Evolutionary conservation across 2,329 filamentous ascomycete genomes (phyloP).

Genomic region (Podosphaera leucotricha): DNA sequence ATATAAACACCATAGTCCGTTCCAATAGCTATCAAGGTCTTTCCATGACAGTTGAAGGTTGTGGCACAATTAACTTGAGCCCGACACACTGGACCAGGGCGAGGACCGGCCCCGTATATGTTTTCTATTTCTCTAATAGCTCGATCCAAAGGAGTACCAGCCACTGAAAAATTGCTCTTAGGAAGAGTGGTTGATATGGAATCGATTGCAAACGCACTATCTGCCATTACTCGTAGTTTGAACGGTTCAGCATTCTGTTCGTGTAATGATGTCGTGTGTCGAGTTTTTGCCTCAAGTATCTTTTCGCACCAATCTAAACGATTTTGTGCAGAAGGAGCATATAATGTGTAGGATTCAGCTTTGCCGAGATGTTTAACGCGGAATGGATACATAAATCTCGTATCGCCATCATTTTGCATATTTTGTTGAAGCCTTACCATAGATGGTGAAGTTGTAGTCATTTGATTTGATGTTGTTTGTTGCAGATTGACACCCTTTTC

Average conservation of each 20-base stretch:
- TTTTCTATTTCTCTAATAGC: slow-evolving; percentile 76
- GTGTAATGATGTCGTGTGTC: slow-evolving; percentile 69
- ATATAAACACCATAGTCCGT: slow-evolving; percentile 89
- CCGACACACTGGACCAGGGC: slow-evolving; percentile 57
- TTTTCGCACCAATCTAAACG: slow-evolving; percentile 79
- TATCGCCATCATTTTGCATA: slow-evolving; percentile 23
- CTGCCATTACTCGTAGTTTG: slow-evolving; percentile 71
- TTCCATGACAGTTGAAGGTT: slow-evolving; percentile 64
- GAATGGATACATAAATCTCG: slow-evolving; percentile 57
- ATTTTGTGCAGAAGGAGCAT: slow-evolving; percentile 51
- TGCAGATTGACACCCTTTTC: slow-evolving; percentile 34
- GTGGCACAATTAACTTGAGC: slow-evolving; percentile 83
- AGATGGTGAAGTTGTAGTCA: slow-evolving; percentile 27
- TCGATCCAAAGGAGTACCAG: slow-evolving; percentile 74
- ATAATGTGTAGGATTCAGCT: slow-evolving; percentile 66
- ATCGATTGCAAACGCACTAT: slow-evolving; percentile 74
- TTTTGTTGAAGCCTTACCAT: slow-evolving; percentile 20
- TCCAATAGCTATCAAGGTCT: slow-evolving; percentile 74
- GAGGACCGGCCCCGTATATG: slow-evolving; percentile 43
- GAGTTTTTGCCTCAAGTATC: slow-evolving; percentile 85
- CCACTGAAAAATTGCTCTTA: slow-evolving; percentile 48
- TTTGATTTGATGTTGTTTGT: slow-evolving; percentile 44
- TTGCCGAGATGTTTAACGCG: slow-evolving; percentile 86
- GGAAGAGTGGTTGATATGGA: slow-evolving; percentile 32
- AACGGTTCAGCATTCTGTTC: slow-evolving; percentile 93